phyloP scores from a whole-genome alignment of 2,329 filamentous ascomycete genomes.

The Didymella glomerata region DNA sequence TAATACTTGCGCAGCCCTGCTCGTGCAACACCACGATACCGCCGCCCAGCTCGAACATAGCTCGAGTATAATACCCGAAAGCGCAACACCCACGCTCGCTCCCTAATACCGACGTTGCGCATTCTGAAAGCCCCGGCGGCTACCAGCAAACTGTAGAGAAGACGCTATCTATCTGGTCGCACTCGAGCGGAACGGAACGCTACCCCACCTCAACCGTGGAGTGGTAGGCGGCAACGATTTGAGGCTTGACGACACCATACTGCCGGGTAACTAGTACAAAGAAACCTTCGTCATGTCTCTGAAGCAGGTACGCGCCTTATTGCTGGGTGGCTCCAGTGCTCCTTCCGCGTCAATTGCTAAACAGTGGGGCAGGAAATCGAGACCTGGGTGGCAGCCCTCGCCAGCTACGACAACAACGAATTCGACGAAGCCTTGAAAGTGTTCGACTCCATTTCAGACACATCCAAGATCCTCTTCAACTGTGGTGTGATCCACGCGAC shows the following conservation, averaged over 20 bases:
- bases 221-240: constrained; percentile 34
- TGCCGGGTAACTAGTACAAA: constrained; percentile 49
- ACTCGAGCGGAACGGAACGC: constrained; percentile 31
- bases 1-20: constrained; percentile 31
- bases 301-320: constrained; percentile 53
- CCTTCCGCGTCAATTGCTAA: constrained; percentile 40
- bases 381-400: constrained; percentile 93
- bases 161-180: constrained; percentile 27
- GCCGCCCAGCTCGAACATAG: constrained; percentile 18
- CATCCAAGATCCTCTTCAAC: constrained; percentile 98
- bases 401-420: constrained; percentile 94
- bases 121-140: constrained; percentile 43
- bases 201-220: constrained; percentile 36
- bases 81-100: constrained; percentile 21
- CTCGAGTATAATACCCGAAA: constrained; percentile 28
- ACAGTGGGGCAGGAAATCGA: constrained; percentile 82
- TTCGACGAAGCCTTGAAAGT: constrained; percentile 87
- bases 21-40: constrained; percentile 20
- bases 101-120: constrained; percentile 30
- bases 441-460: constrained; percentile 89
- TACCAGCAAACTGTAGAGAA: constrained; percentile 27
- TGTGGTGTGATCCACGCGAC: constrained; percentile 98
- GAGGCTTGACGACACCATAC: constrained; percentile 53
- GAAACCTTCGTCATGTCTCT: constrained; percentile 57
- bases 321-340: constrained; percentile 17